These are phyloP conservation scores for Lachnellula willkommii DNA, from an alignment of 2,329 filamentous ascomycete genomes.

Conservation along the genomic window DNA sequence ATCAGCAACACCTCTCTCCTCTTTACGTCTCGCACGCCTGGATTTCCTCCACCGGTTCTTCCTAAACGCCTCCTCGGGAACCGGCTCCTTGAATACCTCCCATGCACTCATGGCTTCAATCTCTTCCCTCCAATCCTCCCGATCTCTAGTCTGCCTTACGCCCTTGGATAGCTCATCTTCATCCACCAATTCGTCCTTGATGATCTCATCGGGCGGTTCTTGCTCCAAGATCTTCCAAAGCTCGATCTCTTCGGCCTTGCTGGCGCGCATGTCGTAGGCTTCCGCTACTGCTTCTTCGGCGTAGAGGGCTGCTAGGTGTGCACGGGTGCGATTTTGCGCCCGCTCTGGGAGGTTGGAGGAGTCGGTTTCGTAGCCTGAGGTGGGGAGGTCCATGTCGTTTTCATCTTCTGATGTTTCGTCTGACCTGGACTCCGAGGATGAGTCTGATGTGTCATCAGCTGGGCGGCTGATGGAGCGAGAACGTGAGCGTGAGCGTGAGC, in stretches of 20 bases:
- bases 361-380: not conserved
- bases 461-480: conserved; percentile 15
- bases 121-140: conserved; percentile 25
- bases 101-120: conserved; percentile 28
- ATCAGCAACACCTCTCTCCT: conserved; percentile 1
- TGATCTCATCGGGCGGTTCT: conserved; percentile 22
- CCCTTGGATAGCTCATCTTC: conserved; percentile 3
- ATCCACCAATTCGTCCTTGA: conserved; percentile 12
- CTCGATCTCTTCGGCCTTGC: conserved; percentile 23
- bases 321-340: not conserved
- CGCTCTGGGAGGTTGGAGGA: not conserved
- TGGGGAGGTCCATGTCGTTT: not conserved
- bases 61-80: conserved; percentile 21
- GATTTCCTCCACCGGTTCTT: conserved; percentile 16
- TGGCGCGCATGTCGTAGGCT: conserved; percentile 23
- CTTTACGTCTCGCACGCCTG: conserved; percentile 12
- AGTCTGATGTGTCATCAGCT: not conserved
- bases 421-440: not conserved
- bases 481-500: conserved; percentile 4
- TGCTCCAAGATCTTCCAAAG: conserved; percentile 28
- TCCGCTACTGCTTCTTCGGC: conserved; percentile 25
- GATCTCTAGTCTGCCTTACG: conserved; percentile 1
- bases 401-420: not conserved
- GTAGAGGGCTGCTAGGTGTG: conserved; percentile 6
- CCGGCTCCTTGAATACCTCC: conserved; percentile 24